These are phyloP conservation scores for Podospora pseudoanserina DNA, from an alignment of 495 filamentous ascomycete species.

Conservation along the genomic window DNA sequence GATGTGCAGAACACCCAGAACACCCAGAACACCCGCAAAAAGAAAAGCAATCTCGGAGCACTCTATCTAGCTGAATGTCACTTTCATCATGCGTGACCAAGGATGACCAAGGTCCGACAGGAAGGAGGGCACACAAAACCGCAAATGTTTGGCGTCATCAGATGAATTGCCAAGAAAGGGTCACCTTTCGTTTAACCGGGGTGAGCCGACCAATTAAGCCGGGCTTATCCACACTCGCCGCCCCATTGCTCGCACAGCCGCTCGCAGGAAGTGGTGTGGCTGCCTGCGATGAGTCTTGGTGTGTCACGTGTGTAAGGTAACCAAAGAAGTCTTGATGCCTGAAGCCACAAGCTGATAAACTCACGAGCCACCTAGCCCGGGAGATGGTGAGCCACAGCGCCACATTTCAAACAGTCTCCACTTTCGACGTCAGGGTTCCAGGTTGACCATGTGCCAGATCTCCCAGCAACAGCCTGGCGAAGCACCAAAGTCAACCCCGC, in stretches of 20 bases:
- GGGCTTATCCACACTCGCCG: not conserved
- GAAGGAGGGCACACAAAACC: slow-evolving; percentile 5
- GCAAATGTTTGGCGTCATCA: slow-evolving; percentile 16
- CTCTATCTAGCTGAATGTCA: not conserved
- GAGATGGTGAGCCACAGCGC: not conserved
- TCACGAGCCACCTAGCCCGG: slow-evolving; percentile 13
- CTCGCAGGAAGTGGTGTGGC: slow-evolving; percentile 21
- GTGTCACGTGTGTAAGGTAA: not conserved
- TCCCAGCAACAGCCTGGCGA: slow-evolving; percentile 10
- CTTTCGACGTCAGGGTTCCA: slow-evolving; percentile 19
- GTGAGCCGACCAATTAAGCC: slow-evolving; percentile 12
- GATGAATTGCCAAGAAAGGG: not conserved
- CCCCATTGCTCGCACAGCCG: not conserved
- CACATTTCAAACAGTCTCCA: not conserved
- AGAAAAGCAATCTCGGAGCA: not conserved
- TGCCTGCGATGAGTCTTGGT: slow-evolving; percentile 23
- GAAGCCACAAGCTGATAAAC: slow-evolving; percentile 7
- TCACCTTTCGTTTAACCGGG: slow-evolving; percentile 12
- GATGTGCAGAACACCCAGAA: not conserved
- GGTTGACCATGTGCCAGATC: slow-evolving; percentile 7
- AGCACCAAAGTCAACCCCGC: slow-evolving; percentile 26
- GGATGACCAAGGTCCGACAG: not conserved
- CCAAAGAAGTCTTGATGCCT: slow-evolving; percentile 9
- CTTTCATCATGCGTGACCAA: not conserved
- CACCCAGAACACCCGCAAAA: too few species aligned